A percentile compares a stretch with the other conserved stretches of the same genome.
phyloP scores from a whole-genome alignment of 2,329 filamentous ascomycete species.

The Remersonia thermophila region DNA sequence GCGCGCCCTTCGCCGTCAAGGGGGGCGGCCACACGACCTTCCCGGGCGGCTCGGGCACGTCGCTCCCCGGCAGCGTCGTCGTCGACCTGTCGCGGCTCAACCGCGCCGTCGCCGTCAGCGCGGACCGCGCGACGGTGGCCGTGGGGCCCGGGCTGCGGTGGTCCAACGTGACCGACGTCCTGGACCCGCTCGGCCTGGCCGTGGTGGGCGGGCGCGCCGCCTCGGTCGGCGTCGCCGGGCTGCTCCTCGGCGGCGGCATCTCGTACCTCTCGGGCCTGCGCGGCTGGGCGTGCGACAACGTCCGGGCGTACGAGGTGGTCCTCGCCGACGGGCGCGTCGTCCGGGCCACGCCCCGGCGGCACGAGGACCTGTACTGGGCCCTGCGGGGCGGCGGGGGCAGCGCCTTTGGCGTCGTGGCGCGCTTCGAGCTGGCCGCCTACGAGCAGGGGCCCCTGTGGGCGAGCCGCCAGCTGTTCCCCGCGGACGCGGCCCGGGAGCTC shows the following conservation, averaged over 20 bases:
- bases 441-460: conserved; percentile 12
- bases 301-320: conserved; percentile 34
- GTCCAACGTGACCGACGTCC: conserved; percentile 27
- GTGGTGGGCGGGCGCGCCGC: conserved; percentile 33
- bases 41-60: conserved; percentile 29
- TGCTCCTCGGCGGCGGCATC: conserved; percentile 36
- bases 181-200: conserved; percentile 28
- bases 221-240: conserved; percentile 31
- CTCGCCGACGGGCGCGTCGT: conserved; percentile 33
- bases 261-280: conserved; percentile 33
- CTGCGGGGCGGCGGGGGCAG: conserved; percentile 13
- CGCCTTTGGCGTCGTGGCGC: conserved; percentile 16
- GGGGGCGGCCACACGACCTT: conserved; percentile 40
- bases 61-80: conserved; percentile 23
- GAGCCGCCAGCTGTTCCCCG: conserved; percentile 32
- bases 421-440: conserved; percentile 11
- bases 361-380: conserved; percentile 33
- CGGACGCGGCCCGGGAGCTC: conserved; percentile 23
- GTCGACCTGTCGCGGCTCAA: conserved; percentile 32
- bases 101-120: conserved; percentile 22
- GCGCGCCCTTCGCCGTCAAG: conserved; percentile 33
- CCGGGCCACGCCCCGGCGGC: conserved; percentile 23
- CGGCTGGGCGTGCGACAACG: conserved; percentile 36
- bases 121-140: conserved; percentile 24
- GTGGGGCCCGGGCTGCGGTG: conserved; percentile 34